phyloP scores from a whole-genome alignment of 495 filamentous ascomycete species.

The Chaetomidium leptoderma region DNA sequence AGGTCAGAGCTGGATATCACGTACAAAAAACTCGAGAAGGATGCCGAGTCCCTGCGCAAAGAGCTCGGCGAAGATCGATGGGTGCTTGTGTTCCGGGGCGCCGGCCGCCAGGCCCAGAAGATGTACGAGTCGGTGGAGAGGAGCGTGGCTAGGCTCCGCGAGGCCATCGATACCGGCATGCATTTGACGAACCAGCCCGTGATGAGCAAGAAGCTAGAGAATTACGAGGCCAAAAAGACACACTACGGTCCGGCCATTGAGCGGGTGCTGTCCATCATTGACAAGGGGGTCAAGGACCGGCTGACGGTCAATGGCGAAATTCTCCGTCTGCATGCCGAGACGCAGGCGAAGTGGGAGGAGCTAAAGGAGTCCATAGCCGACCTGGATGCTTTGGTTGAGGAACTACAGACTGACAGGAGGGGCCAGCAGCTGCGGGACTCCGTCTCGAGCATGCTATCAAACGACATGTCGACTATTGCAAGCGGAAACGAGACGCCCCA shows the following conservation, averaged over 20 bases:
- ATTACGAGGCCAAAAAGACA: conserved; percentile 88
- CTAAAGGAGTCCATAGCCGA: conserved; percentile 71
- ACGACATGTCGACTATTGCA: conserved; percentile 70
- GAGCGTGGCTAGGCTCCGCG: conserved; percentile 74
- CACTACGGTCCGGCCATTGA: conserved; percentile 96
- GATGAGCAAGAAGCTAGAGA: conserved; percentile 78
- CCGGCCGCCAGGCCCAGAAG: conserved; percentile 86
- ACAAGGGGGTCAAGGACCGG: conserved; percentile 85
- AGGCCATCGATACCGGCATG: conserved; percentile 68
- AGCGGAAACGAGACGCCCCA: conserved; percentile 75
- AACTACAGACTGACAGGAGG: conserved; percentile 59
- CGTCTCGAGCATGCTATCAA: conserved; percentile 84
- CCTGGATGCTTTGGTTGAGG: conserved; percentile 68
- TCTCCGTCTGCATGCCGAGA: conserved; percentile 72
- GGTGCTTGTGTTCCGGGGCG: conserved; percentile 90
- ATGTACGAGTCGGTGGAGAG: conserved; percentile 91
- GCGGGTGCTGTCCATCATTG: conserved; percentile 82
- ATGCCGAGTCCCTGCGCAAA: conserved; percentile 79
- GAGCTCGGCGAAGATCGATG: conserved; percentile 93
- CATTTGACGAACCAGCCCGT: conserved; percentile 62
- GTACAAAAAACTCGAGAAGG: conserved; percentile 77
- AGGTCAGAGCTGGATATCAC: conserved; percentile 65
- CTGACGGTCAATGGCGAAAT: conserved; percentile 95
- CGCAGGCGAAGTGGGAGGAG: conserved; percentile 71
- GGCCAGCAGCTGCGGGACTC: conserved; percentile 84